phyloP scores from a whole-genome alignment of 1,139 yeast genomes.

The Saccharomyces hybrid region DNA sequence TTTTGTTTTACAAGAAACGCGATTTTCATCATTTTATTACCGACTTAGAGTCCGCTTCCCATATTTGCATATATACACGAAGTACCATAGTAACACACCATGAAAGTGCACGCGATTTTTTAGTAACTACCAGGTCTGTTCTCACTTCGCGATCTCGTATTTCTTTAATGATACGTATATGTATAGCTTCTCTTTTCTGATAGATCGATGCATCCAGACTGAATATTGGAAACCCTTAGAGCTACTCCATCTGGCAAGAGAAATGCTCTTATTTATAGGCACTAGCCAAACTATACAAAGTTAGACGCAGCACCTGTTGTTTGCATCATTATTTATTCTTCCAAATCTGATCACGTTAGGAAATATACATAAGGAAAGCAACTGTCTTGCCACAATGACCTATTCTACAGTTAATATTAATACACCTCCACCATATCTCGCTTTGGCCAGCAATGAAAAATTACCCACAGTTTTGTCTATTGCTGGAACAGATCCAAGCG shows the following conservation, averaged over 20 bases:
- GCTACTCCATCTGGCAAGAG: not conserved
- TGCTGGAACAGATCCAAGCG: constrained; percentile 85
- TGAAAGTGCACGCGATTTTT: not conserved
- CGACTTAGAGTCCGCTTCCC: not conserved
- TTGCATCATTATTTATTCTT: not conserved
- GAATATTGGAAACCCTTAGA: not conserved
- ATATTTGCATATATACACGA: not conserved
- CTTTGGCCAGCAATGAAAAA: constrained; percentile 16
- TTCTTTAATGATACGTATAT: not conserved
- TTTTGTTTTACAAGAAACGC: not conserved
- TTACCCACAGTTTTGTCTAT: constrained; percentile 47
- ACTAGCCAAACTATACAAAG: not conserved
- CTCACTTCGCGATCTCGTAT: not conserved
- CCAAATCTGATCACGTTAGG: not conserved
- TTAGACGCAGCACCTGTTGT: not conserved
- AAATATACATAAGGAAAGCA: not conserved
- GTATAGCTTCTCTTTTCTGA: not conserved
- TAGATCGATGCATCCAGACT: not conserved
- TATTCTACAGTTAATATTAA: constrained; percentile 16
- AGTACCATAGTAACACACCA: not conserved
- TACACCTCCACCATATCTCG: constrained; percentile 29
- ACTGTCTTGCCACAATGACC: constrained; percentile 10
- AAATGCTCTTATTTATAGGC: not conserved
- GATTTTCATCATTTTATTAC: not conserved
- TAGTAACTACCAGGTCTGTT: not conserved